Conservation (phyloP, 140 eudicot species). For the Eryngium alpinum region DNA sequence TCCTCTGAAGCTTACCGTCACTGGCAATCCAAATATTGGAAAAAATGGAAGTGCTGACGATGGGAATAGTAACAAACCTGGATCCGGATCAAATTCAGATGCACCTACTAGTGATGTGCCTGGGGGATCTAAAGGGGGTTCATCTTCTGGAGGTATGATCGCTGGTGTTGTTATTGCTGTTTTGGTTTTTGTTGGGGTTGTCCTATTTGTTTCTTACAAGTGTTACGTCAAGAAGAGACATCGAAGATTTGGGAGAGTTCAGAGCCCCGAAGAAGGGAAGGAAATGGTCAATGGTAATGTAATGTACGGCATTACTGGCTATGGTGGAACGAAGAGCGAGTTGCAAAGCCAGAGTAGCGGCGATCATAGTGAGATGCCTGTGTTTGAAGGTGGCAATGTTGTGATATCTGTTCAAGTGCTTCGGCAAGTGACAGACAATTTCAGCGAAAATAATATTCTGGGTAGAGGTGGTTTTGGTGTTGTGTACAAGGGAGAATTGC, state of each 20-base stretch:
- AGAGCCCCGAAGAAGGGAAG: constrained; percentile 46
- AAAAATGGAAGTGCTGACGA: constrained; percentile 19
- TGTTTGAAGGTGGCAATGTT: constrained; percentile 57
- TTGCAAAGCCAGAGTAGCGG: constrained; percentile 56
- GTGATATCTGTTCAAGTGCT: constrained; percentile 46
- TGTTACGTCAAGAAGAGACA: constrained; percentile 39
- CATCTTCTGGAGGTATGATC: background rate
- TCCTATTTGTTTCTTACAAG: constrained; percentile 47
- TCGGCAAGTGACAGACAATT: constrained; percentile 47
- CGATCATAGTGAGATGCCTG: constrained; percentile 58
- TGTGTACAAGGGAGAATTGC: constrained; percentile 57
- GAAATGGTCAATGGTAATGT: constrained; percentile 37
- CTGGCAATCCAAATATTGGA: constrained; percentile 43
- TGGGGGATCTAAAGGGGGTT: constrained; percentile 31
- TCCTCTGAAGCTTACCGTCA: constrained; percentile 23
- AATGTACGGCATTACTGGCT: constrained; percentile 32
- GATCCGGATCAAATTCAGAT: constrained; percentile 15
- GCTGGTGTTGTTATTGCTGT: constrained; percentile 1
- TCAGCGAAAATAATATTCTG: constrained; percentile 39
- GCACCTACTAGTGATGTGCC: constrained; percentile 21
- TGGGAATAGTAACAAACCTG: constrained; percentile 24
- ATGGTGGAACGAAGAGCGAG: constrained; percentile 51
- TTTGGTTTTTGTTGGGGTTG: constrained; percentile 2
- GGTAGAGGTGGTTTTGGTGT: constrained; percentile 65
- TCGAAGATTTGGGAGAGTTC: constrained; percentile 47